Base-by-base conservation (phyloP, 208 protist species). In the Spongospora subterranea region DNA sequence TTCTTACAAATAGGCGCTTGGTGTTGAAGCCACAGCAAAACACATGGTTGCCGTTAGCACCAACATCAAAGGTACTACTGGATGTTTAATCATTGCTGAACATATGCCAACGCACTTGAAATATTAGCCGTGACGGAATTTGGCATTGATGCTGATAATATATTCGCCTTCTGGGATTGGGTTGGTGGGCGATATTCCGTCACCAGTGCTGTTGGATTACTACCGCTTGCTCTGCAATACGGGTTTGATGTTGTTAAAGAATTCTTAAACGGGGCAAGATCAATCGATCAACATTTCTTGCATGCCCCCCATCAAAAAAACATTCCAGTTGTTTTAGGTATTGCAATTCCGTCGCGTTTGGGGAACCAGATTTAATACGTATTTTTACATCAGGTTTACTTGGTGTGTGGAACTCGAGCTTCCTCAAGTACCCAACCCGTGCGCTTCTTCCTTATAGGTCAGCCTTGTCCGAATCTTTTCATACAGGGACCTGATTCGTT, bases 121-220 rank as follows among this genome's bases (percentile, higher is more conserved):
- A 35, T 50, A 89, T 35, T 40, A 90, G 89, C 46, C 50, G 43
- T 92, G 32, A 77, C 0, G 39, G 90, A 93, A 88, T 95, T 95
- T 46, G 93, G 94, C 41, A 94, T 95, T 65, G 90, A 90, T 54
- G 0, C 88, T n/a, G 65, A 39, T 0, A 94, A 95, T 89, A 93
- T 92, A 91, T 94, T 95, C 45, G 92, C 89, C 0, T 94, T 95
- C 60, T 95, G 93, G 93, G 94, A 95, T 91, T 95, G 94, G 94
- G 94, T 95, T 32, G 94, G 94, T 35, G 94, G 94, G 0, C 89
- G 94, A 0, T 95, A 94, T 90, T 94, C 92, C 0, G 41, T 92
- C 39, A 92, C 88, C 46, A 92, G 90, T 0, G 94, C 94, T 13
- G 90, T 94, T 45, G 93, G 93, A 0, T 66, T 94, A 0, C 77